A percentile compares a stretch with the other conserved stretches of the same genome.
phyloP scores from a whole-genome alignment of 306 rosid species.

The Cicer bijugum region DNA sequence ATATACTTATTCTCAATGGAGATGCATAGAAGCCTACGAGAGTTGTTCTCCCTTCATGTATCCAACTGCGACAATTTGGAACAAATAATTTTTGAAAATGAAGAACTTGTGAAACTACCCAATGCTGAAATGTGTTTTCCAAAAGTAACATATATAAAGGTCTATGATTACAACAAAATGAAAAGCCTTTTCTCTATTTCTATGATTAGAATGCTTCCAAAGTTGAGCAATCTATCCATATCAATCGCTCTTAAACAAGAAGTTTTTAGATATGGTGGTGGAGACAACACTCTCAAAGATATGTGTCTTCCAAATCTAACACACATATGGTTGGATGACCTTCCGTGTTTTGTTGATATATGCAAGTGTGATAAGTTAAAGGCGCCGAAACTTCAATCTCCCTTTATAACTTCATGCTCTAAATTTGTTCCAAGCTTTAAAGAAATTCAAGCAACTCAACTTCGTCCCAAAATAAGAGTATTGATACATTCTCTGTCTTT shows the following conservation, averaged over 20 bases:
- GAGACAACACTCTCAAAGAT: no score
- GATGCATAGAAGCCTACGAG: neutral
- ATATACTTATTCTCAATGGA: neutral
- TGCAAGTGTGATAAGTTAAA: no score
- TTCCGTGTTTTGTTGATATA: no score
- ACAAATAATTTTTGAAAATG: neutral
- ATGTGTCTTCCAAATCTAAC: no score
- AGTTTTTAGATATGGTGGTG: neutral
- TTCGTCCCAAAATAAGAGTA: no score
- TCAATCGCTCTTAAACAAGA: neutral
- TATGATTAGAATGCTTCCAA: constrained; percentile 13
- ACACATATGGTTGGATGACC: no score
- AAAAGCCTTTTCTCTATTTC: neutral
- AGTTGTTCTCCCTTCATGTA: neutral
- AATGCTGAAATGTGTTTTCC: neutral
- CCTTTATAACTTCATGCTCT: no score
- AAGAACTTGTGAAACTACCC: neutral
- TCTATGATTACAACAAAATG: neutral
- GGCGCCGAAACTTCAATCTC: no score
- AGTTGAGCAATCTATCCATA: neutral
- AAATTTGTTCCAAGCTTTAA: no score
- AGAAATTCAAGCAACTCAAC: no score
- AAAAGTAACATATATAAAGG: neutral
- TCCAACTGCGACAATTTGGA: neutral
- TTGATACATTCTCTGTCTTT: no score